Evolutionary conservation across 768 basidiomycete genomes (phyloP).

Genomic region (Saitozyma sp.): DNA sequence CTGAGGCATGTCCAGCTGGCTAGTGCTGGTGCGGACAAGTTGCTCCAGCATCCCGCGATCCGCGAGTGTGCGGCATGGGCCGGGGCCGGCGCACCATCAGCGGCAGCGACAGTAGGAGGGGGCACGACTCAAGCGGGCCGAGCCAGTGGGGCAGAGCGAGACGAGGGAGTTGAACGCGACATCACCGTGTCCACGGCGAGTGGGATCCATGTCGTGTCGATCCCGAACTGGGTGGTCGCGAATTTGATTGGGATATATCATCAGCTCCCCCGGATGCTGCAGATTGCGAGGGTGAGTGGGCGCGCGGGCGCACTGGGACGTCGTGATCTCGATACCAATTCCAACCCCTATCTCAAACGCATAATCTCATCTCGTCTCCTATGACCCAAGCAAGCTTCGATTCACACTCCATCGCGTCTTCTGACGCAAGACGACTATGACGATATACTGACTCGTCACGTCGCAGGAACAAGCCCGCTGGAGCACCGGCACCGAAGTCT

Average conservation of each 20-base stretch:
- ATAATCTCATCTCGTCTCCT: too few species aligned
- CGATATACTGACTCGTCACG: background rate
- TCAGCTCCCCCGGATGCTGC: slow-evolving; percentile 34
- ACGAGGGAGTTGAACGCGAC: slow-evolving; percentile 6
- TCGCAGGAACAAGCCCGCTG: background rate
- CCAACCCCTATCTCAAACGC: too few species aligned
- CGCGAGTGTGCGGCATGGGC: slow-evolving; percentile 5
- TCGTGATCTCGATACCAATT: too few species aligned
- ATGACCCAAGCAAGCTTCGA: too few species aligned
- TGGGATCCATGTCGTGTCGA: slow-evolving; percentile 48
- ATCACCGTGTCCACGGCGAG: slow-evolving; percentile 42
- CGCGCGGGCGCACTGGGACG: background rate
- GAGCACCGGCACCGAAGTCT: background rate
- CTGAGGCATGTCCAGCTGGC: slow-evolving; percentile 42
- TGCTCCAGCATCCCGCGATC: slow-evolving; percentile 6
- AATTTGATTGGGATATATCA: slow-evolving; percentile 35
- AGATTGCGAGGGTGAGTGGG: slow-evolving; percentile 25
- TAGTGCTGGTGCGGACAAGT: slow-evolving; percentile 36
- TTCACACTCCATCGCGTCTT: too few species aligned
- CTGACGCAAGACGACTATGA: too few species aligned
- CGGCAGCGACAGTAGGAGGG: too few species aligned
- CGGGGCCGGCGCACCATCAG: too few species aligned
- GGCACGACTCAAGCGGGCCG: too few species aligned
- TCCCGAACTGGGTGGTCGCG: slow-evolving; percentile 42
- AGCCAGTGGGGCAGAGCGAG: background rate